Conservation (phyloP, 1,284 basidiomycete genomes). For the Apiotrichum gracile region DNA sequence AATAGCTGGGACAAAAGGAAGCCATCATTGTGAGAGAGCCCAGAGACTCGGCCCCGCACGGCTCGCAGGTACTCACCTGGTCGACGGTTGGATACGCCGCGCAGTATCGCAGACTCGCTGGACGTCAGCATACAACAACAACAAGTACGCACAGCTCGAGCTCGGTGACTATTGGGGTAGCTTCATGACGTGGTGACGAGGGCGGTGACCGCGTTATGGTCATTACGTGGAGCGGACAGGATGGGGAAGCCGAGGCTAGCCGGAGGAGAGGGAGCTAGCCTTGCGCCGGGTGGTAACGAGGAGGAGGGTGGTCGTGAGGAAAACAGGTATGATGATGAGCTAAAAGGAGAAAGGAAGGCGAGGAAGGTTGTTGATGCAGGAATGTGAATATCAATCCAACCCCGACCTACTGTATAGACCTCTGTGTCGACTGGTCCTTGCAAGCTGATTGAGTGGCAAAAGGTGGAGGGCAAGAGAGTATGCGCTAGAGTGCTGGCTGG, state of each 20-base stretch:
- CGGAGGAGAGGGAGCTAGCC: background rate
- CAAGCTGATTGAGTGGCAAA: too few species aligned
- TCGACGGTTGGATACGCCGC: slow-evolving; percentile 24
- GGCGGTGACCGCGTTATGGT: background rate
- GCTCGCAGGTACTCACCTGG: slow-evolving; percentile 14
- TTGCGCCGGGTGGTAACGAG: background rate
- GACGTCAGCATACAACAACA: background rate
- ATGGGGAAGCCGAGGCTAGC: background rate
- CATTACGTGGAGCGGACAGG: background rate
- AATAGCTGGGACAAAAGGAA: background rate
- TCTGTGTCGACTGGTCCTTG: too few species aligned
- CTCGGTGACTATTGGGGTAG: slow-evolving; percentile 14
- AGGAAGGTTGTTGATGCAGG: too few species aligned
- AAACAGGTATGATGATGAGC: too few species aligned
- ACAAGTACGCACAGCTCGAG: slow-evolving; percentile 17
- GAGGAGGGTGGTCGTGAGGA: too few species aligned
- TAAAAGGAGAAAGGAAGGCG: too few species aligned
- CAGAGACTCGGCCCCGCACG: background rate
- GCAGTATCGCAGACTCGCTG: slow-evolving; percentile 33
- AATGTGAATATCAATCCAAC: too few species aligned
- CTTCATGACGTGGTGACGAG: slow-evolving; percentile 8
- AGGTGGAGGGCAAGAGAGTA: background rate
- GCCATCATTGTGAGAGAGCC: too few species aligned
- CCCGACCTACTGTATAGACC: too few species aligned
- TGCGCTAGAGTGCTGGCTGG: too few species aligned